A percentile compares a stretch with the other conserved stretches of the same genome.
phyloP scores from a whole-genome alignment of 192 early-diverging fungal genomes.

The Linnemannia exigua region DNA sequence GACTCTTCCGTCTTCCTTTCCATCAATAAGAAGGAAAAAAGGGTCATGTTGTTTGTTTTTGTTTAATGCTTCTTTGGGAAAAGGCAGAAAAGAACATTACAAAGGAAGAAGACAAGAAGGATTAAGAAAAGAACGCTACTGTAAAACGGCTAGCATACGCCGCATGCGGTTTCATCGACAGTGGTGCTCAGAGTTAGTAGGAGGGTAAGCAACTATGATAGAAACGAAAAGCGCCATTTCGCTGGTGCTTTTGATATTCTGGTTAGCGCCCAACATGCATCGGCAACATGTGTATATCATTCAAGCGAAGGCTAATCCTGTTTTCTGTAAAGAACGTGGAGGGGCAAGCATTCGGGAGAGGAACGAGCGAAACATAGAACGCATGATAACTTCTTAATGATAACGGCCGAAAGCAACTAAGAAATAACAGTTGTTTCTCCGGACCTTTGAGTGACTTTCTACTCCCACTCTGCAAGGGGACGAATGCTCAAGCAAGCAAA shows the following conservation, averaged over 20 bases:
- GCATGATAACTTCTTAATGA: neutral
- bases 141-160: neutral
- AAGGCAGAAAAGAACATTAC: neutral
- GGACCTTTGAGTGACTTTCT: neutral
- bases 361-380: neutral
- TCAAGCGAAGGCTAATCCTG: neutral
- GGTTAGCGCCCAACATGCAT: neutral
- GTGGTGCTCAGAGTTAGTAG: neutral
- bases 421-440: neutral
- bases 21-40: too few relatives aligned
- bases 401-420: neutral
- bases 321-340: neutral
- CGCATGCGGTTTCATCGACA: neutral
- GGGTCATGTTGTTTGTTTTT: neutral
- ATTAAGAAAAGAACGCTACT: neutral
- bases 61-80: neutral
- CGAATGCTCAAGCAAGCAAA: too few relatives aligned
- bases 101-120: neutral
- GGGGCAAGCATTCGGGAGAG: neutral
- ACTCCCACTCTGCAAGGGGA: neutral
- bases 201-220: neutral
- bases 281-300: neutral
- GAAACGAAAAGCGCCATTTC: neutral
- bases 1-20: neutral
- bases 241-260: too few relatives aligned